Conservation (phyloP, 2,329 filamentous ascomycete genomes). For the Pseudocercospora cruenta region DNA sequence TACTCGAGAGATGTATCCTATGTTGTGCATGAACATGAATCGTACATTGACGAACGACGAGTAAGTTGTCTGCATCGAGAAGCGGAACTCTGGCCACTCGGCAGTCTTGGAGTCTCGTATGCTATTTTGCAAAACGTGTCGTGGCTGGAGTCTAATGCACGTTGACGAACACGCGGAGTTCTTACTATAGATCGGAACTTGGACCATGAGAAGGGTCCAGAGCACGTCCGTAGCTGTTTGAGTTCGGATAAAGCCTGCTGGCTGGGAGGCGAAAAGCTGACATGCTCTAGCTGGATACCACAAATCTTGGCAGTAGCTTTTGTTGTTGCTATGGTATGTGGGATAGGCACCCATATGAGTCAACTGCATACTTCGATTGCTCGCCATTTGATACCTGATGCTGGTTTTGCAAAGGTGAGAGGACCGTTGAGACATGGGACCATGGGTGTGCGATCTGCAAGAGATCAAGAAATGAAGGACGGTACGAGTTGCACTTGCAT, state of each 20-base stretch:
- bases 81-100: background rate
- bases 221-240: background rate
- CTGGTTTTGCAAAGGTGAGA: background rate
- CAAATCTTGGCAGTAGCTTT: too few relatives aligned
- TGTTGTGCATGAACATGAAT: conserved; percentile 9
- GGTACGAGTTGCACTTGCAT: background rate
- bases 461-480: conserved; percentile 4
- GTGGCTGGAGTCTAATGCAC: conserved; percentile 4
- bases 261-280: background rate
- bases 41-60: background rate
- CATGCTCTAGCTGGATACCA: background rate
- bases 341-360: background rate
- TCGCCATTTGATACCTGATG: background rate
- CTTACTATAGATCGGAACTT: background rate
- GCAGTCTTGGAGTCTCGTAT: background rate
- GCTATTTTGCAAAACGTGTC: conserved; percentile 1
- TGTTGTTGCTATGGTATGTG: too few relatives aligned
- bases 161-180: conserved; percentile 1
- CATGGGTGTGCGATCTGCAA: background rate
- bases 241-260: background rate
- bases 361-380: background rate
- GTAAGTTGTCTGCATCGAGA: conserved; percentile 4
- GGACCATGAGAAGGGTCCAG: background rate
- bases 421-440: background rate
- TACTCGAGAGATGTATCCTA: background rate